These are phyloP conservation scores for Warburgia ugandensis DNA, from an alignment of 164 flowering plant species.

Conservation along the genomic window DNA sequence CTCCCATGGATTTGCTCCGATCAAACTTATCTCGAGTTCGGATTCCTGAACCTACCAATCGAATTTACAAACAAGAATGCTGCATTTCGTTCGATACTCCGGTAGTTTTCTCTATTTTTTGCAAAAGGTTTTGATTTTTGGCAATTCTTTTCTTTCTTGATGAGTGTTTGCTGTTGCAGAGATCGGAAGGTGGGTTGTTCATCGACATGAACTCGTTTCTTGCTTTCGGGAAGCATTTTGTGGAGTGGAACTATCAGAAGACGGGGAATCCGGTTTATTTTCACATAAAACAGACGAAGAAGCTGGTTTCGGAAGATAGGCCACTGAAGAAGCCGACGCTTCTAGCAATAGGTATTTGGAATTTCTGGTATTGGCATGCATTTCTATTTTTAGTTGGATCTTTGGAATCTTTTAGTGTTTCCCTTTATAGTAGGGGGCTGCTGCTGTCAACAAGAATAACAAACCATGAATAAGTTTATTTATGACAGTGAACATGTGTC, in stretches of 20 bases:
- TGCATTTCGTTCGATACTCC: constrained; percentile 87
- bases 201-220: constrained; percentile 84
- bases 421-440: too few species aligned
- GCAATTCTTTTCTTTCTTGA: too few species aligned
- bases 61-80: constrained; percentile 96
- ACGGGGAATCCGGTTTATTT: constrained; percentile 85
- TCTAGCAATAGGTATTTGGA: constrained; percentile 71
- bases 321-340: constrained; percentile 91
- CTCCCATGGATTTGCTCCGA: constrained; percentile 78
- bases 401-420: too few species aligned
- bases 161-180: too few species aligned
- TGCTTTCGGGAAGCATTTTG: constrained; percentile 79
- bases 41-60: constrained; percentile 93
- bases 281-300: constrained; percentile 67
- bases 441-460: too few species aligned
- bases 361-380: not conserved
- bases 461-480: too few species aligned
- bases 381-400: too few species aligned
- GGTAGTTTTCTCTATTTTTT: constrained; percentile 39
- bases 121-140: too few species aligned
- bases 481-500: too few species aligned
- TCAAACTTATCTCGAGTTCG: constrained; percentile 74
- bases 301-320: constrained; percentile 69
- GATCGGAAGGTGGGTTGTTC: constrained; percentile 83
- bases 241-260: constrained; percentile 81